Evolutionary conservation across 2,329 filamentous ascomycete species (phyloP).

Genomic region (Fusarium sp.): DNA sequence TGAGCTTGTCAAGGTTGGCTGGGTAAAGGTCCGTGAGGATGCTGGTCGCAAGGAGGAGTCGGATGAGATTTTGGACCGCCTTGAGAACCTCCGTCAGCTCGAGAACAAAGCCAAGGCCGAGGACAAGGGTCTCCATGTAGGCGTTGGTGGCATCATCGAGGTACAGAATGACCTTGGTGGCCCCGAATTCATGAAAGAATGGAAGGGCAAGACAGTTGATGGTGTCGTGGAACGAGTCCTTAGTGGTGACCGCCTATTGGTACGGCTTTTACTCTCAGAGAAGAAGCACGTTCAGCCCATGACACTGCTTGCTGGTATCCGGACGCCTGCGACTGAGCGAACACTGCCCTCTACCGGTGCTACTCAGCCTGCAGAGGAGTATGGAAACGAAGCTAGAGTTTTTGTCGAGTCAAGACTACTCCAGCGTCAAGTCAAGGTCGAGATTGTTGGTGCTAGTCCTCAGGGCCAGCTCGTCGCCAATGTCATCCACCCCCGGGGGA

Average conservation of each 20-base stretch:
- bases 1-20: constrained; percentile 84
- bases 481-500: constrained; percentile 87
- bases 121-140: constrained; percentile 82
- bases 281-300: constrained; percentile 90
- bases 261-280: constrained; percentile 81
- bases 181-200: constrained; percentile 79
- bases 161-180: constrained; percentile 83
- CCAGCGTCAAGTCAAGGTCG: constrained; percentile 84
- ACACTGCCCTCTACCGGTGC: constrained; percentile 80
- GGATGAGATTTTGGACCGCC: constrained; percentile 73
- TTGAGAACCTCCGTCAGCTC: constrained; percentile 80
- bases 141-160: constrained; percentile 72
- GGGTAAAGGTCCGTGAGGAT: constrained; percentile 93
- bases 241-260: constrained; percentile 87
- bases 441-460: constrained; percentile 85
- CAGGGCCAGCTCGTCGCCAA: constrained; percentile 92
- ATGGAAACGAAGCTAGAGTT: constrained; percentile 84
- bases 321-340: constrained; percentile 88
- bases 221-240: constrained; percentile 91
- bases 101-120: constrained; percentile 82
- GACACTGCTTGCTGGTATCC: constrained; percentile 87
- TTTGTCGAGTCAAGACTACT: constrained; percentile 88
- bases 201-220: constrained; percentile 86
- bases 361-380: constrained; percentile 86
- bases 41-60: constrained; percentile 90